Percentiles rank a stretch among this genome's conserved stretches.
These are phyloP conservation scores for Penicillium turbatum DNA, from an alignment of 495 filamentous ascomycete species.

Conservation along the genomic window DNA sequence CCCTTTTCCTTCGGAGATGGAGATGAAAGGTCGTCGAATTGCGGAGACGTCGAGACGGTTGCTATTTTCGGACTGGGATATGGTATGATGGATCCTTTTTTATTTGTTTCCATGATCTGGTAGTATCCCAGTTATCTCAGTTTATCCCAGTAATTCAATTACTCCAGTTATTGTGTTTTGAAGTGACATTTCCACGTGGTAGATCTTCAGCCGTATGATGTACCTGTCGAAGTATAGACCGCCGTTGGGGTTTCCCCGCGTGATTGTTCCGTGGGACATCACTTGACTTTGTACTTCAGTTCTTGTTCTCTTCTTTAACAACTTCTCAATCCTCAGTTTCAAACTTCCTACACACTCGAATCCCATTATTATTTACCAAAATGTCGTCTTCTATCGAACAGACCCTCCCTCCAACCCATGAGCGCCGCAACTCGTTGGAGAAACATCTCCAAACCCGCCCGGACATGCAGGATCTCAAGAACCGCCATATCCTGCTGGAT, in stretches of 20 bases:
- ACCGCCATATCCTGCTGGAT: slow-evolving; percentile 68
- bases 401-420: slow-evolving; percentile 44
- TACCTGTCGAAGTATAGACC: background rate
- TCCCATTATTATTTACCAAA: slow-evolving; percentile 13
- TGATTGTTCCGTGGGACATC: slow-evolving; percentile 17
- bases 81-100: background rate
- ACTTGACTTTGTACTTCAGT: slow-evolving; percentile 16
- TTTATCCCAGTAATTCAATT: background rate
- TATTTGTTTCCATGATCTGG: background rate
- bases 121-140: background rate
- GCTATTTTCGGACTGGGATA: slow-evolving; percentile 2
- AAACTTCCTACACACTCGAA: background rate
- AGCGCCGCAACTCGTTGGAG: slow-evolving; percentile 84
- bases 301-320: background rate
- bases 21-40: slow-evolving; percentile 1
- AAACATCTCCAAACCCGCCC: slow-evolving; percentile 77
- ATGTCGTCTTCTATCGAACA: slow-evolving; percentile 39
- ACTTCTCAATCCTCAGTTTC: background rate
- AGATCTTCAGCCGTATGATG: too few relatives aligned
- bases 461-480: slow-evolving; percentile 73
- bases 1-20: background rate
- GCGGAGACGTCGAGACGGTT: slow-evolving; percentile 1
- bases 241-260: slow-evolving; percentile 16
- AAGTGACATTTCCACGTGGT: background rate
- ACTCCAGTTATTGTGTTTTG: background rate